Evolutionary conservation across 192 early-diverging fungal genomes (phyloP), one percentile per base, ranked within the genome.

Genomic region (Coemansia aciculifera): DNA sequence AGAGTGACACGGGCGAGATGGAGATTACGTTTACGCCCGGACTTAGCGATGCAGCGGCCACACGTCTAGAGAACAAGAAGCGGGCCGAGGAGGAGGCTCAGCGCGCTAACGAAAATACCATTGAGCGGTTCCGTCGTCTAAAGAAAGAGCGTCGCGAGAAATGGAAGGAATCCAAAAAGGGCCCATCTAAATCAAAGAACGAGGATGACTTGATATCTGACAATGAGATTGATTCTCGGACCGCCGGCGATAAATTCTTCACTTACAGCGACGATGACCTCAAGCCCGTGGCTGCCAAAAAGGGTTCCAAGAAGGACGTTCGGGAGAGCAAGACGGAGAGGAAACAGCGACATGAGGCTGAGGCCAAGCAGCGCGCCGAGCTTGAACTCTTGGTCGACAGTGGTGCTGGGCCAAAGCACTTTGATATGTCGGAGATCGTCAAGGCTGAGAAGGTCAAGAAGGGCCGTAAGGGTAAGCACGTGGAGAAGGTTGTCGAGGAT

Each of bases 11-110:
- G 60, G 79, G 88, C 29, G 93, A 95, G 27, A 89, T 97, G 93
- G 93, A 99, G 77, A 97, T 99, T 62, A 95, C 95, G 12, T 99
- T 99, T 69, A 86, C 91, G 15, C 95, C 97, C 29, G 97, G 95
- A 31, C 75, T 98, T 44, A 93, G 89, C 67, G 92, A 94, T 72
- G 83, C 78, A 0, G 86, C 86, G 1, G 83, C 85, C 6, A 32
- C 67, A 29, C 70, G 65, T 24, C 63, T 84, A 37, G 66, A 90
- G 57, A 81, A 85, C 36, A 84, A 86, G 66, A 88, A 85, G 65
- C 81, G 86, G 49, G 85, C 72, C 1, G 67, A 62, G 10, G 85
- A 90, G 66, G 69, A 59, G 11, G 40, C 59, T 7, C 24, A 21
- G 27, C 67, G 56, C 12, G 49, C 52, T 27, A 86, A 94, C 48